phyloP scores from a whole-genome alignment of 2,329 filamentous ascomycete species.

The Raffaelea arxii region DNA sequence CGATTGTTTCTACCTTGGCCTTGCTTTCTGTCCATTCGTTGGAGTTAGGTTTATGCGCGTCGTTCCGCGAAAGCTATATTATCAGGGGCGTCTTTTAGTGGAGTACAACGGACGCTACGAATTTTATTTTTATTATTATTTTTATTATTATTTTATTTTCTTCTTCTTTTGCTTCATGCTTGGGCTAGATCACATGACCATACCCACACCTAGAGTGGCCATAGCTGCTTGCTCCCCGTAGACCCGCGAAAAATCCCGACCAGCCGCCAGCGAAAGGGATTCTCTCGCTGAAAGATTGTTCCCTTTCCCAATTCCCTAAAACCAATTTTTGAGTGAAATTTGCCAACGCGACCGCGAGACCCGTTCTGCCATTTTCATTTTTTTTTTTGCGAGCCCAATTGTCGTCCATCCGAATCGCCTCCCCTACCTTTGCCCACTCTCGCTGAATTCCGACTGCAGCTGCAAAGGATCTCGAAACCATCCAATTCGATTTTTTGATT shows the following conservation, averaged over 20 bases:
- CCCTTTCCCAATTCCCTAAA: not conserved
- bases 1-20: too few relatives aligned
- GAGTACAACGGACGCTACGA: too few relatives aligned
- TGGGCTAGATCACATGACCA: not conserved
- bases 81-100: too few relatives aligned
- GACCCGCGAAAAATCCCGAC: slow-evolving; percentile 10
- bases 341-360: slow-evolving; percentile 8
- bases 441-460: slow-evolving; percentile 7
- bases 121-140: too few relatives aligned
- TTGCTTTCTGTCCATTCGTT: too few relatives aligned
- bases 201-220: not conserved
- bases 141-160: too few relatives aligned
- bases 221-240: not conserved
- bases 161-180: too few relatives aligned
- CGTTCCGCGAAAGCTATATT: too few relatives aligned
- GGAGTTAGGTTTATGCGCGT: too few relatives aligned
- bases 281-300: not conserved
- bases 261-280: not conserved
- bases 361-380: too few relatives aligned
- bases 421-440: slow-evolving; percentile 5
- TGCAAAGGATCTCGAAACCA: slow-evolving; percentile 1
- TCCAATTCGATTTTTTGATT: not conserved
- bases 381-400: too few relatives aligned
- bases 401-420: too few relatives aligned
- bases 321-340: slow-evolving; percentile 11